Evolutionary conservation across 495 filamentous ascomycete species (phyloP).

Genomic region (Aspergillus homomorphus): DNA sequence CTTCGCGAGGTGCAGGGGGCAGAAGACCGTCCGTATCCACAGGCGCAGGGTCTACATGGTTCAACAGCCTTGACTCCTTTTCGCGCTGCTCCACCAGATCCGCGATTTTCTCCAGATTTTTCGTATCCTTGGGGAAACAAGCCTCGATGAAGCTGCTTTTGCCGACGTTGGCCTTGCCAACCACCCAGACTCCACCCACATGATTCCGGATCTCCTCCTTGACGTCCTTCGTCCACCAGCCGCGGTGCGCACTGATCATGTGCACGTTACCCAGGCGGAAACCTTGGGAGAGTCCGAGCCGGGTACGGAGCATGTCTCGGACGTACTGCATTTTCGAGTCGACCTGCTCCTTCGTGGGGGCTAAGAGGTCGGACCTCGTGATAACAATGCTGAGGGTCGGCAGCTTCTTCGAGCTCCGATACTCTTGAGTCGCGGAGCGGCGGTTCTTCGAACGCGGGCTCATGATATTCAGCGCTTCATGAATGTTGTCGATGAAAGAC

Average conservation of each 20-base stretch:
- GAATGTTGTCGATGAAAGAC: slow-evolving; percentile 71
- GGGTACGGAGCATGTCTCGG: slow-evolving; percentile 65
- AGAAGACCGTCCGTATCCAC: slow-evolving; percentile 48
- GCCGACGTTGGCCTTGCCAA: slow-evolving; percentile 96
- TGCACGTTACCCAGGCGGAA: slow-evolving; percentile 77
- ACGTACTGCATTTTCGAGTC: slow-evolving; percentile 81
- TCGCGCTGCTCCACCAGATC: slow-evolving; percentile 32
- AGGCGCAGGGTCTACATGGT: slow-evolving; percentile 13
- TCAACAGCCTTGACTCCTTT: slow-evolving; percentile 20
- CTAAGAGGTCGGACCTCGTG: slow-evolving; percentile 82
- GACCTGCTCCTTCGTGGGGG: slow-evolving; percentile 73
- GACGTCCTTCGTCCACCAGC: slow-evolving; percentile 84
- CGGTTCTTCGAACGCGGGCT: slow-evolving; percentile 74
- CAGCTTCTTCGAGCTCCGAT: slow-evolving; percentile 56
- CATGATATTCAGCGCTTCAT: slow-evolving; percentile 54
- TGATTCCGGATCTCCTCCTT: slow-evolving; percentile 79
- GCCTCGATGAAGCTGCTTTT: slow-evolving; percentile 87
- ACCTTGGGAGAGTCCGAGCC: slow-evolving; percentile 60
- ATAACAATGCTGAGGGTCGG: slow-evolving; percentile 80
- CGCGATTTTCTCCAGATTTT: slow-evolving; percentile 39
- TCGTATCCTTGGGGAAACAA: slow-evolving; percentile 79
- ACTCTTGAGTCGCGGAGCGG: slow-evolving; percentile 61
- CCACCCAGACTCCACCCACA: slow-evolving; percentile 90
- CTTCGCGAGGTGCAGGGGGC: slow-evolving; percentile 72
- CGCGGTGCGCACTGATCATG: slow-evolving; percentile 76